These are phyloP conservation scores for Eragrostis tef DNA, from an alignment of 202 grass and related monocot genomes.

Conservation along the genomic window DNA sequence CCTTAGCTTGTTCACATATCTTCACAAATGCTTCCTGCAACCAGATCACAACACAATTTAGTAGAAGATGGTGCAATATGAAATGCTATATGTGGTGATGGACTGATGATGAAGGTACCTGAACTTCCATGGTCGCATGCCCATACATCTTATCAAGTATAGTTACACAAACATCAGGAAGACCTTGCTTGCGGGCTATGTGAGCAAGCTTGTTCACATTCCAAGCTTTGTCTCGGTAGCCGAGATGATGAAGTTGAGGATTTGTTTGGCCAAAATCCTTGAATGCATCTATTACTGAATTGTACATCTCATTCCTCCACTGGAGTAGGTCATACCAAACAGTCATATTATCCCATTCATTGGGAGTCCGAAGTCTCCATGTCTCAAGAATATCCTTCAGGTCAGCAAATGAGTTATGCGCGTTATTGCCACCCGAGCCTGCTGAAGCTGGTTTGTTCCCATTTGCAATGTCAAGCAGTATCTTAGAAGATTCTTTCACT, in stretches of 20 bases:
- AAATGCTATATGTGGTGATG: constrained; percentile 17
- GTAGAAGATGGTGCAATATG: constrained; percentile 28
- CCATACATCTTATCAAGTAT: constrained; percentile 99
- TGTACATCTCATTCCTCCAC: constrained; percentile 99
- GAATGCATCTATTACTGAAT: constrained; percentile 98
- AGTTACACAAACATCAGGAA: constrained; percentile 95
- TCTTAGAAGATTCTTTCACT: constrained; percentile 93
- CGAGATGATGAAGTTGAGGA: constrained; percentile 98
- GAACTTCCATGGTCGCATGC: constrained; percentile 99
- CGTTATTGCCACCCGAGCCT: constrained; percentile 82
- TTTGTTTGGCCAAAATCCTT: constrained; percentile 92
- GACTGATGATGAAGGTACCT: constrained; percentile 55
- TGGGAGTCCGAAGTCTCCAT: constrained; percentile 94
- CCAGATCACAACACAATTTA: constrained; percentile 29
- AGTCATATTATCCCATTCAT: constrained; percentile 95
- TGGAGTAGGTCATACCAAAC: constrained; percentile 98
- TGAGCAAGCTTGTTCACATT: constrained; percentile 99
- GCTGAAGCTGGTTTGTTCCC: constrained; percentile 90
- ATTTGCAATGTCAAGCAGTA: constrained; percentile 94
- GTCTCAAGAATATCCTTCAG: constrained; percentile 99
- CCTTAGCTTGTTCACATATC: constrained; percentile 98
- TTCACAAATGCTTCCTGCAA: constrained; percentile 99
- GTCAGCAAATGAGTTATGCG: constrained; percentile 78
- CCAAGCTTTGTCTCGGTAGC: constrained; percentile 97
- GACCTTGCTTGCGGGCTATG: constrained; percentile 94